phyloP scores from a whole-genome alignment of 306 rosid species.

The Cicer bijugum region DNA sequence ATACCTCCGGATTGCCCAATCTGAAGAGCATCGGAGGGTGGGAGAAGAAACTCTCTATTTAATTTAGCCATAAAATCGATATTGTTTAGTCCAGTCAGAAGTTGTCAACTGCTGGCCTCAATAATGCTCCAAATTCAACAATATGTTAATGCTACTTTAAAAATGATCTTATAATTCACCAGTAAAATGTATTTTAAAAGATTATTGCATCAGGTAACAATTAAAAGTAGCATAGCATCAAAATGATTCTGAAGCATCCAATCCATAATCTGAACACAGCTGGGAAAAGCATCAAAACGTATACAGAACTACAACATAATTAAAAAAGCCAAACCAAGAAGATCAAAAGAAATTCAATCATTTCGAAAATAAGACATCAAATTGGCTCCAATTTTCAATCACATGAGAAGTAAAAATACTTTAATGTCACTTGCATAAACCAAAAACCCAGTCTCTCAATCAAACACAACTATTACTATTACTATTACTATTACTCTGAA shows the following conservation, averaged over 20 bases:
- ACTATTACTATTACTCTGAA: background rate
- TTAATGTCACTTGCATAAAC: conserved; percentile 28
- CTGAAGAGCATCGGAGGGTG: too few relatives aligned
- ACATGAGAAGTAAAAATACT: conserved; percentile 6
- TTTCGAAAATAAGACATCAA: conserved; percentile 26
- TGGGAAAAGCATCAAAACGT: conserved; percentile 1
- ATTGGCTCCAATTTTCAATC: conserved; percentile 40
- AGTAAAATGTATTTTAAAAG: background rate
- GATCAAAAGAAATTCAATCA: background rate
- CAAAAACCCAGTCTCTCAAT: conserved; percentile 33
- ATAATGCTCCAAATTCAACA: conserved; percentile 10
- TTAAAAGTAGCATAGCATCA: background rate
- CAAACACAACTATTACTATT: background rate
- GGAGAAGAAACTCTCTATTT: background rate
- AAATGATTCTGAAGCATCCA: conserved; percentile 19
- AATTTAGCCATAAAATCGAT: conserved; percentile 16
- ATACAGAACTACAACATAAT: conserved; percentile 4
- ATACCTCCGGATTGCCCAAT: too few relatives aligned
- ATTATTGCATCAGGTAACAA: background rate
- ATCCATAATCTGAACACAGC: conserved; percentile 22
- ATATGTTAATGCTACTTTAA: background rate
- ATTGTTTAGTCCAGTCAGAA: conserved; percentile 23
- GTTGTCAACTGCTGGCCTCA: conserved; percentile 26
- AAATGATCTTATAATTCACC: background rate
- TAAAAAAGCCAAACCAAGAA: background rate